phyloP scores from a whole-genome alignment of 176 grass and related monocot genomes.

The Avena eriantha region DNA sequence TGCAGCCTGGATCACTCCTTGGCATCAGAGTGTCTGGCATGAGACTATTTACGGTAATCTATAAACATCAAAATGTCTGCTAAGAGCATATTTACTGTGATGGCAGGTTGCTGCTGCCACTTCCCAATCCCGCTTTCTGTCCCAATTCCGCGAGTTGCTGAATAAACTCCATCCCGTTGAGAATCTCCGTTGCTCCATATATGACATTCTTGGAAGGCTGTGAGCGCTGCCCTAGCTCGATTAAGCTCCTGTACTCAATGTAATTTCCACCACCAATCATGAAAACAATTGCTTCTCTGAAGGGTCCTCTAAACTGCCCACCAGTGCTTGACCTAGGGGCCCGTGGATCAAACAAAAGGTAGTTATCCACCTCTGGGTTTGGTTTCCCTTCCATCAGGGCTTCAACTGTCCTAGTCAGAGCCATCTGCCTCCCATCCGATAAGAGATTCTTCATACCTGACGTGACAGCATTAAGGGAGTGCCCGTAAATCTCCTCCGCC shows the following conservation, averaged over 20 bases:
- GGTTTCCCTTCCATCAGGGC: conserved; percentile 93
- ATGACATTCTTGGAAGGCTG: conserved; percentile 89
- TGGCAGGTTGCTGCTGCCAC: conserved; percentile 50
- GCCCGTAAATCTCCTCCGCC: conserved; percentile 96
- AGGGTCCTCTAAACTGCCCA: conserved; percentile 88
- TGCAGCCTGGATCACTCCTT: conserved; percentile 40
- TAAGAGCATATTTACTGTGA: conserved; percentile 58
- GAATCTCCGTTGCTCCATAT: conserved; percentile 91
- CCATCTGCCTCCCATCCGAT: conserved; percentile 86
- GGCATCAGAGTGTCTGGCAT: conserved; percentile 38
- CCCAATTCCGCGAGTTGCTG: conserved; percentile 85
- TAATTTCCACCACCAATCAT: conserved; percentile 99
- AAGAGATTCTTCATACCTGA: conserved; percentile 93
- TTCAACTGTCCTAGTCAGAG: conserved; percentile 88
- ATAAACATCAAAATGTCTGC: conserved; percentile 32
- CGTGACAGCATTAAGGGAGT: conserved; percentile 84
- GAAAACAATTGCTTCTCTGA: conserved; percentile 98
- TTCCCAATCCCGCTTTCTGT: conserved; percentile 81
- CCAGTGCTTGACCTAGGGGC: conserved; percentile 73
- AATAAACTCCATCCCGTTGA: conserved; percentile 88
- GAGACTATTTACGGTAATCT: conserved; percentile 48
- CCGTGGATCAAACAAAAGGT: conserved; percentile 85
- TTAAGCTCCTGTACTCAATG: conserved; percentile 96
- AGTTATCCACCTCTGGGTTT: conserved; percentile 88
- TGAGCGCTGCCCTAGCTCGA: conserved; percentile 76